Conservation (phyloP, 108 stramenopile genomes). For the Fragilariopsis cylindrus region DNA sequence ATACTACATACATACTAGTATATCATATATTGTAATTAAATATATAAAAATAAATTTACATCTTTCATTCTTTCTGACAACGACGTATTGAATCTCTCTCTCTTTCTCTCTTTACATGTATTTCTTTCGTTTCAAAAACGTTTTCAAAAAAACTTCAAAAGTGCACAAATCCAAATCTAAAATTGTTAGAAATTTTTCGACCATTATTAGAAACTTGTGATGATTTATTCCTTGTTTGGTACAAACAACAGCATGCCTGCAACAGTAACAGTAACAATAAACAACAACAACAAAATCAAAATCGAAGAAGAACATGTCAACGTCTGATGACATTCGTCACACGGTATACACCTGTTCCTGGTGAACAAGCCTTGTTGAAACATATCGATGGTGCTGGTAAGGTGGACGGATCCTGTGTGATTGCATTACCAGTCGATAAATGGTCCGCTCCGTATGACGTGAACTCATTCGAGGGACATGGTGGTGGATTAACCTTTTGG, state of each 20-base stretch:
- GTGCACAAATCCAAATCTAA: conserved; percentile 69
- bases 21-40: too few species aligned
- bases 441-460: conserved; percentile 70
- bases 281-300: conserved; percentile 22
- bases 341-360: conserved; percentile 83
- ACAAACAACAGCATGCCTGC: conserved; percentile 82
- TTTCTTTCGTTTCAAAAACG: too few species aligned
- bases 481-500: conserved; percentile 88
- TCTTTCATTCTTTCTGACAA: too few species aligned
- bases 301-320: conserved; percentile 34
- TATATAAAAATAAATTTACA: too few species aligned
- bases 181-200: conserved; percentile 49
- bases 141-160: too few species aligned
- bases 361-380: conserved; percentile 85
- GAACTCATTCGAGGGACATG: conserved; percentile 77
- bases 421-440: conserved; percentile 86
- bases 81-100: too few species aligned
- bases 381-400: conserved; percentile 91
- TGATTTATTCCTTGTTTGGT: conserved; percentile 73
- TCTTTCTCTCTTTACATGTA: too few species aligned
- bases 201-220: conserved; percentile 76
- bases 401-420: conserved; percentile 83
- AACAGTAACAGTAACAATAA: conserved; percentile 31
- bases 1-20: not conserved
- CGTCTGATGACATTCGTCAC: conserved; percentile 91